These are phyloP conservation scores for Schizochytrium sp. DNA, from an alignment of 108 stramenopile genomes.

Conservation along the genomic window DNA sequence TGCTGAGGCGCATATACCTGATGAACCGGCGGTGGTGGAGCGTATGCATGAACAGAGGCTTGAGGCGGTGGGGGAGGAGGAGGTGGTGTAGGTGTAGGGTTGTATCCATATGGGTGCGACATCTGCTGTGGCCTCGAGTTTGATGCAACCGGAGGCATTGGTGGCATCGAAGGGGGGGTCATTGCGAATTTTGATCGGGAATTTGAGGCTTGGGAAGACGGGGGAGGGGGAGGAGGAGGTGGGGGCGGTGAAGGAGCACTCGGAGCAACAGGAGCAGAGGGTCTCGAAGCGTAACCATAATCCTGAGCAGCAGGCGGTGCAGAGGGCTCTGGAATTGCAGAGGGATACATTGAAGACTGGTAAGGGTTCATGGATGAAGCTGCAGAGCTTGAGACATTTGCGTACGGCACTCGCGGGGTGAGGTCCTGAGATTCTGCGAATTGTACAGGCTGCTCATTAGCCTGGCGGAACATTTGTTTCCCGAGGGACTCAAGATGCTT, in stretches of 20 bases:
- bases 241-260: neutral
- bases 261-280: neutral
- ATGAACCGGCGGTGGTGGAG: neutral
- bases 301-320: neutral
- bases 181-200: neutral
- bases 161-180: neutral
- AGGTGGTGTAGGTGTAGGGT: neutral
- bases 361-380: neutral
- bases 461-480: neutral
- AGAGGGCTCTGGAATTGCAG: neutral
- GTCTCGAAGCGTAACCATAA: neutral
- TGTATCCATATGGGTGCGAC: neutral
- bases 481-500: neutral
- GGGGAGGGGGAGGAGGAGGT: constrained; percentile 14
- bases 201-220: neutral
- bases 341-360: neutral
- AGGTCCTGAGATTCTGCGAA: no score
- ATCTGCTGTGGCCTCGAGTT: neutral
- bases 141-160: neutral
- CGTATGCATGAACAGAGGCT: neutral
- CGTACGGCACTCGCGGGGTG: no score
- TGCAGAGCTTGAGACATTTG: no score
- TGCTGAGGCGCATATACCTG: constrained; percentile 11
- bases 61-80: neutral
- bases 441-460: neutral